Evolutionary conservation across 2,329 filamentous ascomycete species (phyloP), one percentile per base, ranked within the genome.

Genomic region (Clonostachys rosea): DNA sequence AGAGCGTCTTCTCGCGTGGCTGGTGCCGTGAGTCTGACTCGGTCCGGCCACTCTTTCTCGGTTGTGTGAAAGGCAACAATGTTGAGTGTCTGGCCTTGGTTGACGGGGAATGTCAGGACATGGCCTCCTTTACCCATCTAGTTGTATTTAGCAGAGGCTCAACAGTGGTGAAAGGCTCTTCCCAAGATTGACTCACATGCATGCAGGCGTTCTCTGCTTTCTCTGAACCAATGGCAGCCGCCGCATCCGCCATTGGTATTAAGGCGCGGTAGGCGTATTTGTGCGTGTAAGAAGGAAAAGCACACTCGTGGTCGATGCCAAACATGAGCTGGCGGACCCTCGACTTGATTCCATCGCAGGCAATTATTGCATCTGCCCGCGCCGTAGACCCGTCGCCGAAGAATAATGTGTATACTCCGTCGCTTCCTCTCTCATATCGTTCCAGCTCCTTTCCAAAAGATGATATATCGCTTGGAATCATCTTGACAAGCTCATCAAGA

Each of bases 321-420:
- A 30, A 30, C 24, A 30, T 30, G 24, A 30, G 56, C 33, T 72
- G 57, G 2, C 81, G 63, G 1, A 76, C 70, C 14, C 66, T 64
- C 9, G 76, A 80, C 58, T 84, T 84, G 55, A 86, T 83, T 0
- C 83, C 83, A 58, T 87, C 83, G 52, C 80, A 84, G 0, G 79
- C 83, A 42, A 87, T 65, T 0, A 83, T 46, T 0, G 61, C 67
- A 24, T 69, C 66, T 5, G 69, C 65, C 8, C 58, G 52, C 3
- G 63, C 67, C 1, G 59, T 63, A 0, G 65, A 64, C 1, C 69
- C 69, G 37, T 74, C 71, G 42, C 9, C 47, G 47, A 17, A 47
- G 48, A 13, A 52, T 20, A 42, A 13, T 14, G 16, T 18, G 36
- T 40, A 40, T 12, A 17, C 14, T 20, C 16, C 40, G 37, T 16